Conservation (phyloP, 768 basidiomycete genomes). For the Boletus bicolor region DNA sequence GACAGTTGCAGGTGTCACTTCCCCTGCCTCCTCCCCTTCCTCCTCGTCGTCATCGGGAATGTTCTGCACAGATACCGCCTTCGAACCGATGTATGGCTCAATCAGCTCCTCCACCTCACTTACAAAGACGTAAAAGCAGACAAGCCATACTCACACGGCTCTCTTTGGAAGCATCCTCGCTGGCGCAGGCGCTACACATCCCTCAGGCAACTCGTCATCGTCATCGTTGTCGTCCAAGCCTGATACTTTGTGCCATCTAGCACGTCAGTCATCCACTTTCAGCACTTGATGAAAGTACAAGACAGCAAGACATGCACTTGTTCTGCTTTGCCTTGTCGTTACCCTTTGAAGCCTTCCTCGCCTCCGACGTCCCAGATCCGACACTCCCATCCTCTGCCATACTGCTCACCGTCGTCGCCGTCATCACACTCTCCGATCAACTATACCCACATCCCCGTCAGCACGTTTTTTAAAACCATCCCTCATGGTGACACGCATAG, state of each 20-base stretch:
- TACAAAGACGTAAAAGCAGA: neutral
- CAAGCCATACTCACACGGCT: constrained; percentile 45
- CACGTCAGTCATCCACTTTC: neutral
- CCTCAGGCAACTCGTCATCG: constrained; percentile 39
- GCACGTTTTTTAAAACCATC: too few relatives aligned
- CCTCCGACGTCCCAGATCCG: too few relatives aligned
- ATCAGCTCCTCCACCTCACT: neutral
- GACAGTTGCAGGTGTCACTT: constrained; percentile 35
- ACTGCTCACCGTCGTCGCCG: too few relatives aligned
- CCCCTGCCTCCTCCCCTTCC: constrained; percentile 39
- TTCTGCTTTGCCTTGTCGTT: constrained; percentile 32
- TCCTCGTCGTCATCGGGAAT: constrained; percentile 33
- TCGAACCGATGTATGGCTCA: constrained; percentile 34
- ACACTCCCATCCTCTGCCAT: too few relatives aligned
- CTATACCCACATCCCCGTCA: too few relatives aligned
- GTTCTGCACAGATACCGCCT: constrained; percentile 27
- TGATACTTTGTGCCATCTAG: constrained; percentile 56
- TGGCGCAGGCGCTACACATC: constrained; percentile 33
- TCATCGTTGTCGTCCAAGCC: constrained; percentile 47
- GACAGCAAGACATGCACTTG: constrained; percentile 37
- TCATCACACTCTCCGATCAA: too few relatives aligned
- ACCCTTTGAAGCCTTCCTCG: too few relatives aligned
- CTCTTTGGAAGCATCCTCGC: constrained; percentile 54
- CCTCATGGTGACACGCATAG: too few relatives aligned
- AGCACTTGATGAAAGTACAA: neutral